Evolutionary conservation across 2,329 filamentous ascomycete species (phyloP).

Genomic region (Thielaviopsis musarum): DNA sequence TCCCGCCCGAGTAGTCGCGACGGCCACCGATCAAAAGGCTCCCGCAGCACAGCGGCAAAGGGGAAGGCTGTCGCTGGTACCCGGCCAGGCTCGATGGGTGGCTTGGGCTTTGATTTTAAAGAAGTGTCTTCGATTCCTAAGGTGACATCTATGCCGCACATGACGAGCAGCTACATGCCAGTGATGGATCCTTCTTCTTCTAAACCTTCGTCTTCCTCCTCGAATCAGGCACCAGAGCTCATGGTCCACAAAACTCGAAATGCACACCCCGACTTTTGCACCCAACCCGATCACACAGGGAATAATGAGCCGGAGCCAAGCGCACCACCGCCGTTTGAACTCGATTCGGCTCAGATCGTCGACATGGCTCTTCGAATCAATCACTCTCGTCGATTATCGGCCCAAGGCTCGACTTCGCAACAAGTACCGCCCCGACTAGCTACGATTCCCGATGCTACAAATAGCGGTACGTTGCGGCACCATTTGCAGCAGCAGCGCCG

Average conservation of each 20-base stretch:
- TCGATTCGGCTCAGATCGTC: slow-evolving; percentile 78
- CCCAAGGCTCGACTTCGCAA: slow-evolving; percentile 36
- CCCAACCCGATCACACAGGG: background rate
- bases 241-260: background rate
- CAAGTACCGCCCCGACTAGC: slow-evolving; percentile 33
- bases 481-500: slow-evolving; percentile 58
- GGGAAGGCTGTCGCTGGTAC: slow-evolving; percentile 4
- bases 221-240: background rate
- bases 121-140: background rate
- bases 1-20: slow-evolving; percentile 15
- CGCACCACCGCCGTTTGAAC: slow-evolving; percentile 30
- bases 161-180: background rate
- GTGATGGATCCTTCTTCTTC: background rate
- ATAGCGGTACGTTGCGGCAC: slow-evolving; percentile 44
- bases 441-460: slow-evolving; percentile 34
- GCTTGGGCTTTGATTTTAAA: slow-evolving; percentile 14
- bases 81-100: background rate
- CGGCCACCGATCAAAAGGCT: background rate
- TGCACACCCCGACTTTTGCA: background rate
- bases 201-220: background rate
- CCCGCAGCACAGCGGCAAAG: slow-evolving; percentile 3
- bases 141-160: background rate
- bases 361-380: slow-evolving; percentile 81
- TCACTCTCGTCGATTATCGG: slow-evolving; percentile 55
- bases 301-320: slow-evolving; percentile 10